Evolutionary conservation across 345 rosid species (phyloP).

Genomic region (Sapria himalayana): DNA sequence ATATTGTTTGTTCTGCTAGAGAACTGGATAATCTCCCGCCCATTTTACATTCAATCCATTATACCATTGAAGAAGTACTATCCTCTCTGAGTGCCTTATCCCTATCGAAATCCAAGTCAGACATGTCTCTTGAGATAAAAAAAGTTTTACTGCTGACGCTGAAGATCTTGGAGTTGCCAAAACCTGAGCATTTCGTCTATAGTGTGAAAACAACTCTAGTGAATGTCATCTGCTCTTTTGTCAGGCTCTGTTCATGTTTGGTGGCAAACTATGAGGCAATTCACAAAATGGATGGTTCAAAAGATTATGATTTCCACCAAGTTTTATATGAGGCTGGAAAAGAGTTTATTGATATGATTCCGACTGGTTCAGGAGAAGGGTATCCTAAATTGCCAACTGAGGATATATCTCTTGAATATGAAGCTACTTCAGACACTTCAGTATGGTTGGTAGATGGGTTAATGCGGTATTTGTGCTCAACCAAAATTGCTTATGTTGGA

Average conservation of each 20-base stretch:
- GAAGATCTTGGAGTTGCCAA: slow-evolving; percentile 36
- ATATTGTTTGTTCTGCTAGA: slow-evolving; percentile 70
- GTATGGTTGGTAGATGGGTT: slow-evolving; percentile 51
- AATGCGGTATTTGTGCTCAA: slow-evolving; percentile 22
- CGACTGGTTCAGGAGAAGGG: slow-evolving; percentile 20
- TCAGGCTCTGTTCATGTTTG: slow-evolving; percentile 20
- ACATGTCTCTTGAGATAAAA: slow-evolving; percentile 51
- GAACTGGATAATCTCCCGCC: slow-evolving; percentile 84
- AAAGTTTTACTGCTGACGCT: slow-evolving; percentile 40
- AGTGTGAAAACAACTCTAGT: slow-evolving; percentile 32
- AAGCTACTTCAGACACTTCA: slow-evolving; percentile 31
- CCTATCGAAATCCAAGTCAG: slow-evolving; percentile 27
- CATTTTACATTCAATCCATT: slow-evolving; percentile 44
- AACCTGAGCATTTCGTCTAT: slow-evolving; percentile 24
- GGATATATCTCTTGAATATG: slow-evolving; percentile 29
- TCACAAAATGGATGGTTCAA: slow-evolving; percentile 16
- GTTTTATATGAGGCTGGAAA: slow-evolving; percentile 27
- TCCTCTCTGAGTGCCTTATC: slow-evolving; percentile 45
- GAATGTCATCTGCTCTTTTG: slow-evolving; percentile 35
- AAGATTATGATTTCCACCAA: slow-evolving; percentile 20
- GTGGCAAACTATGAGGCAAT: slow-evolving; percentile 20
- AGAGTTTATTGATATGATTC: slow-evolving; percentile 32
- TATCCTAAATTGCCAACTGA: slow-evolving; percentile 18
- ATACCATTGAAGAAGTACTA: slow-evolving; percentile 47
- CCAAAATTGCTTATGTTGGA: slow-evolving; percentile 18